Conservation (phyloP, 139 green algal species). For the Mesostigma viride region DNA sequence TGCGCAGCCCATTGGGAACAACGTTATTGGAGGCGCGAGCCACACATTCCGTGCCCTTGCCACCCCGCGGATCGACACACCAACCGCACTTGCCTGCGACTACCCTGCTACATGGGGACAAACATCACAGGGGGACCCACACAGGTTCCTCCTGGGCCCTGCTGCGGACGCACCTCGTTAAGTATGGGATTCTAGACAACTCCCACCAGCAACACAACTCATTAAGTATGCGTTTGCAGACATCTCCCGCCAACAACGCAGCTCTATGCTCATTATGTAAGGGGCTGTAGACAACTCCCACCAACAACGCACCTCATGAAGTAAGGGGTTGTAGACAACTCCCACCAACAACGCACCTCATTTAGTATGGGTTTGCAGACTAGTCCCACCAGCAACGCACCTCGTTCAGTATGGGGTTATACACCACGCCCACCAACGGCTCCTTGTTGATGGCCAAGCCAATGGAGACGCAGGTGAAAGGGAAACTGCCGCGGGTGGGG, state of each 20-base stretch:
- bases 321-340: not conserved
- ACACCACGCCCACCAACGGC: slow-evolving; percentile 83
- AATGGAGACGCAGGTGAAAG: slow-evolving; percentile 84
- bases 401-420: slow-evolving; percentile 86
- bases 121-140: not conserved
- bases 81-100: not conserved
- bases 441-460: slow-evolving; percentile 54
- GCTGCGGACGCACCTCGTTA: no score
- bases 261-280: not conserved
- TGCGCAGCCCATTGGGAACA: no score
- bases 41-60: no score
- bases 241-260: not conserved
- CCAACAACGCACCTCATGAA: not conserved
- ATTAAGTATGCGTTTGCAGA: slow-evolving; percentile 75
- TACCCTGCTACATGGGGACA: not conserved
- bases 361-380: slow-evolving; percentile 75
- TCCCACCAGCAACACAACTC: slow-evolving; percentile 51
- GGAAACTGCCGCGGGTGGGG: slow-evolving; percentile 56
- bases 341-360: slow-evolving; percentile 52
- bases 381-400: slow-evolving; percentile 34
- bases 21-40: no score
- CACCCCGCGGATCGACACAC: not conserved
- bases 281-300: not conserved
- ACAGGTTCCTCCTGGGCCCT: not conserved
- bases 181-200: not conserved